phyloP scores from a whole-genome alignment of 495 filamentous ascomycete genomes.

The Lasiosphaeris hirsuta region DNA sequence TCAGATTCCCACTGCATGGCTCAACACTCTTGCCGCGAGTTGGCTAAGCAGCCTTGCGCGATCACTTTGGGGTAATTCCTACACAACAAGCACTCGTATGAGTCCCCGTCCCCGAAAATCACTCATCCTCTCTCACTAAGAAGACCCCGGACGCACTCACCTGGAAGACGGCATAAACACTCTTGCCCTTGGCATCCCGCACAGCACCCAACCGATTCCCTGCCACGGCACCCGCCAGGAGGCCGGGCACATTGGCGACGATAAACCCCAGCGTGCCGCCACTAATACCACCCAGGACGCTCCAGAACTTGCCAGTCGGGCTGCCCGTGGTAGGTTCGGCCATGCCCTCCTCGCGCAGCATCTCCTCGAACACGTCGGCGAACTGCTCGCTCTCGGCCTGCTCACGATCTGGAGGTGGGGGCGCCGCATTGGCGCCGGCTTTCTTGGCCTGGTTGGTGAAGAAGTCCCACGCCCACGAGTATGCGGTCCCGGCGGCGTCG shows the following conservation, averaged over 20 bases:
- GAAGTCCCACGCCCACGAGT: conserved; percentile 51
- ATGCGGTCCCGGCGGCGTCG: conserved; percentile 26
- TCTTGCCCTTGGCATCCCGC: conserved; percentile 87
- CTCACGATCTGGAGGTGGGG: conserved; percentile 23
- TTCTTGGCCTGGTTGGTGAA: conserved; percentile 37
- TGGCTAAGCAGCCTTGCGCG: conserved; percentile 73
- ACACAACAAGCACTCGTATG: not conserved
- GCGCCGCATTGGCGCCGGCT: not conserved
- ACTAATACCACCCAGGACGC: conserved; percentile 76
- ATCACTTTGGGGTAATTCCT: conserved; percentile 75
- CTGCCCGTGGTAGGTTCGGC: conserved; percentile 39
- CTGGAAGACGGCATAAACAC: conserved; percentile 87
- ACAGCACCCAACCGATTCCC: conserved; percentile 87
- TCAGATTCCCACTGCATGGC: conserved; percentile 48
- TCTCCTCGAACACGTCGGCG: conserved; percentile 91
- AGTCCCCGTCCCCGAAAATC: not conserved
- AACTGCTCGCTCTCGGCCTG: conserved; percentile 72
- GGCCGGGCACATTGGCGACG: conserved; percentile 83
- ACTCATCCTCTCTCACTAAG: not conserved
- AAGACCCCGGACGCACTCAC: conserved; percentile 23
- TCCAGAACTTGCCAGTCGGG: conserved; percentile 79
- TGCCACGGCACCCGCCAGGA: conserved; percentile 86
- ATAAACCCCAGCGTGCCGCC: conserved; percentile 94
- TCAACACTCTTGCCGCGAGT: conserved; percentile 70
- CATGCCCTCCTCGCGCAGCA: conserved; percentile 90